Conservation (phyloP, 495 filamentous ascomycete genomes). For the Hypoxylon crocopeplum region DNA sequence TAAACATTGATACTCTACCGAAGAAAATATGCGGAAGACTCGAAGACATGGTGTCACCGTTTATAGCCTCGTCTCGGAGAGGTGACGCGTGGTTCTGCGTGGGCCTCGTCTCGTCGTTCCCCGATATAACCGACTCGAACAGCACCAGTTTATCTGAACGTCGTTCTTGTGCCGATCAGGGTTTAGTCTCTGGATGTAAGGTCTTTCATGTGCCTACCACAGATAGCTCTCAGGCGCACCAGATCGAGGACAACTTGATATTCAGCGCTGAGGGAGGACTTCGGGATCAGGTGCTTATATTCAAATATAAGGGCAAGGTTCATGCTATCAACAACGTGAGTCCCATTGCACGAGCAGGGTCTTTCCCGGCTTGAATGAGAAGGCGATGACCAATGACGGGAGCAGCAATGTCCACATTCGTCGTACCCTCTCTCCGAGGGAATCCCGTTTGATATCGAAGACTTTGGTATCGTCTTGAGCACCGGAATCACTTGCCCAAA, state of each 20-base stretch:
- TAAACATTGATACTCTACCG: not conserved
- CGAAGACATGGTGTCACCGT: slow-evolving; percentile 30
- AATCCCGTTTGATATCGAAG: slow-evolving; percentile 67
- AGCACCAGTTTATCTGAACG: slow-evolving; percentile 43
- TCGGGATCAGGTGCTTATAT: slow-evolving; percentile 65
- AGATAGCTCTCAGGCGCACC: slow-evolving; percentile 45
- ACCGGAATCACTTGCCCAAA: slow-evolving; percentile 65
- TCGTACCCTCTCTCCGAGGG: slow-evolving; percentile 63
- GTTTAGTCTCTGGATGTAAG: slow-evolving; percentile 56
- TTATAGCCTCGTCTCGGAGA: slow-evolving; percentile 38
- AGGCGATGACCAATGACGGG: slow-evolving; percentile 24
- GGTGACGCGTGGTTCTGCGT: slow-evolving; percentile 52
- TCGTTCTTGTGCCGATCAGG: slow-evolving; percentile 35
- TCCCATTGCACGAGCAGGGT: slow-evolving; percentile 5
- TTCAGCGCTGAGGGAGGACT: slow-evolving; percentile 42
- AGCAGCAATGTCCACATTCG: slow-evolving; percentile 67
- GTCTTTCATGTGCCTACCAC: slow-evolving; percentile 58
- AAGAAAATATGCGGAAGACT: not conserved
- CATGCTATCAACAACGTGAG: slow-evolving; percentile 68
- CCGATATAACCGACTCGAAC: slow-evolving; percentile 52
- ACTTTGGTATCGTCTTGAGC: slow-evolving; percentile 61
- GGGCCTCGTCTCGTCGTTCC: slow-evolving; percentile 58
- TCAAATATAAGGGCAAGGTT: slow-evolving; percentile 62
- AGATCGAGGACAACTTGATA: slow-evolving; percentile 48
- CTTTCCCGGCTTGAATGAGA: not conserved